Evolutionary conservation across 345 rosid genomes (phyloP).

Genomic region (Lepidium didymum): DNA sequence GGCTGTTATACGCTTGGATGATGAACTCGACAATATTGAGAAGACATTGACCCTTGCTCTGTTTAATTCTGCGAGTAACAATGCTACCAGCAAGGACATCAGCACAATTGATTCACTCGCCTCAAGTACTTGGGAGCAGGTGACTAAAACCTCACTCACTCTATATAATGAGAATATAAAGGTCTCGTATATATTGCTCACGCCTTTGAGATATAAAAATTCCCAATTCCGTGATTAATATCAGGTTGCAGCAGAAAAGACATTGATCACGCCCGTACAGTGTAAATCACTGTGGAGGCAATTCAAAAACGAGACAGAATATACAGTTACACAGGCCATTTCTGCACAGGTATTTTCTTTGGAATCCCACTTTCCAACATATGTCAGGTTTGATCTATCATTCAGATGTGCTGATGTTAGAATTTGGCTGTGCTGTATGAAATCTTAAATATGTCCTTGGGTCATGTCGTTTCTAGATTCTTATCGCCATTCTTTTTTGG

Average conservation of each 20-base stretch:
- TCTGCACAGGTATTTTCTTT: constrained; percentile 79
- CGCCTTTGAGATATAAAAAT: neutral
- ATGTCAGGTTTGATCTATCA: neutral
- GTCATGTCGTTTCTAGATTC: neutral
- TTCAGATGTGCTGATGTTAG: neutral
- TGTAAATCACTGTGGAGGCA: constrained; percentile 99
- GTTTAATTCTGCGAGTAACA: constrained; percentile 39
- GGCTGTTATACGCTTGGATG: constrained; percentile 77
- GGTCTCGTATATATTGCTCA: neutral
- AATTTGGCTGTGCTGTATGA: neutral
- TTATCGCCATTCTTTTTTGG: neutral
- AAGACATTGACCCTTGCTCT: constrained; percentile 50
- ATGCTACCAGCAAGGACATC: constrained; percentile 48
- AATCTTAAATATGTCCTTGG: neutral
- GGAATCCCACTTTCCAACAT: neutral
- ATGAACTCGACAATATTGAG: constrained; percentile 66
- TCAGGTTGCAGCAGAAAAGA: constrained; percentile 70
- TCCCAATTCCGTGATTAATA: constrained; percentile 2
- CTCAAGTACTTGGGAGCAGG: constrained; percentile 96
- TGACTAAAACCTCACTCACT: constrained; percentile 20
- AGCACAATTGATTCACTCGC: constrained; percentile 68
- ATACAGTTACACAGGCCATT: constrained; percentile 89
- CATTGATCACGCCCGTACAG: constrained; percentile 94
- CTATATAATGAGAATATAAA: neutral
- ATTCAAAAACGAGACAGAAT: constrained; percentile 90